A percentile compares a stretch with the other conserved stretches of the same genome.
phyloP scores from a whole-genome alignment of 2,329 filamentous ascomycete species.

The Blastomyces parvus region DNA sequence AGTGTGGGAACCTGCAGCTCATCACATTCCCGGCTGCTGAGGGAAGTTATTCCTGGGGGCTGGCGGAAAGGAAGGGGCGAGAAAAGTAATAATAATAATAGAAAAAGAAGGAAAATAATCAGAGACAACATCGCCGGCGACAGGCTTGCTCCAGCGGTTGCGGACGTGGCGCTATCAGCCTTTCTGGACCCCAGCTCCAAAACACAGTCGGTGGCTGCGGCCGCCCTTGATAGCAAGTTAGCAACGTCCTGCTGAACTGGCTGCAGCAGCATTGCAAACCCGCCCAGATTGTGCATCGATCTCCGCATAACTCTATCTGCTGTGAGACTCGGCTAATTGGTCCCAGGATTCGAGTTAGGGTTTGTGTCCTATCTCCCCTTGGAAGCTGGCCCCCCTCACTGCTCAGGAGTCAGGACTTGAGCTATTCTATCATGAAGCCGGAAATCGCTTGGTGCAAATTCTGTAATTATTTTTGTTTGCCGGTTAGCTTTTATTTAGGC shows the following conservation, averaged over 20 bases:
- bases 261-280: neutral
- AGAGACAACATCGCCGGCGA: neutral
- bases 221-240: neutral
- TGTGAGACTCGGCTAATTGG: constrained; percentile 2
- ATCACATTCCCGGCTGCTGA: constrained; percentile 7
- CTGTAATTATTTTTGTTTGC: too few species aligned
- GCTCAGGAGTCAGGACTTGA: too few species aligned
- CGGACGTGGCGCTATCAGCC: constrained; percentile 1
- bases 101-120: too few species aligned
- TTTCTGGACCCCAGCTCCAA: neutral
- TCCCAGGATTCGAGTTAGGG: neutral
- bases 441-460: neutral
- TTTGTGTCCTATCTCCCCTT: neutral
- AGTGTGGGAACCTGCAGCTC: constrained; percentile 10
- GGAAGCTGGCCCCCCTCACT: too few species aligned
- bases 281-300: neutral
- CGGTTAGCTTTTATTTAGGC: too few species aligned
- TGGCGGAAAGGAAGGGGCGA: neutral
- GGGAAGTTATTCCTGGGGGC: neutral
- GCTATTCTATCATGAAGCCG: neutral
- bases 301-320: constrained; percentile 2
- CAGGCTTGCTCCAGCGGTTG: neutral
- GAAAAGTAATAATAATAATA: neutral
- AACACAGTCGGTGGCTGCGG: too few species aligned
- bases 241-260: neutral